Percentiles rank a stretch among this genome's conserved stretches.
Conservation (phyloP, 116 monocot genomes). For the Iris pallida region DNA sequence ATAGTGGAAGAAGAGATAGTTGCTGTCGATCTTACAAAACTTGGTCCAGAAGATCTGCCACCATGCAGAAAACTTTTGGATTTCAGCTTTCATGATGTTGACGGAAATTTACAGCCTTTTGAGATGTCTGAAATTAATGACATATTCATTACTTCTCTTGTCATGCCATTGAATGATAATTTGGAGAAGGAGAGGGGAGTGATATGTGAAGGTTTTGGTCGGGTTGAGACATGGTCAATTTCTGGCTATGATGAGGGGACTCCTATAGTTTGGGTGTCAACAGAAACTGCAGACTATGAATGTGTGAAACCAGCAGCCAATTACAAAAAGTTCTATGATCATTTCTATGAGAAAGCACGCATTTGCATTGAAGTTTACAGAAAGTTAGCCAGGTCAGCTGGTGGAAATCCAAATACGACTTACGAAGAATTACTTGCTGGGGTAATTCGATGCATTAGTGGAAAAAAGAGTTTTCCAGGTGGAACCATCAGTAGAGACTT, state of each 20-base stretch:
- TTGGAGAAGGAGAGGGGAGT: slow-evolving; percentile 75
- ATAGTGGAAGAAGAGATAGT: slow-evolving; percentile 59
- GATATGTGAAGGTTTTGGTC: slow-evolving; percentile 76
- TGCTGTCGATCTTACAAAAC: slow-evolving; percentile 59
- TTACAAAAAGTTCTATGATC: slow-evolving; percentile 68
- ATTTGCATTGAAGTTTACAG: slow-evolving; percentile 69
- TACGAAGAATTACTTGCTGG: slow-evolving; percentile 81
- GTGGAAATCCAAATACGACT: slow-evolving; percentile 66
- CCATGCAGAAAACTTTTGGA: slow-evolving; percentile 70
- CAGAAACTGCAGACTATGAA: slow-evolving; percentile 85
- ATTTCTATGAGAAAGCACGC: slow-evolving; percentile 67
- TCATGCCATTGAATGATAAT: slow-evolving; percentile 87
- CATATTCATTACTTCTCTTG: slow-evolving; percentile 62
- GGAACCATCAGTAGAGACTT: slow-evolving; percentile 64
- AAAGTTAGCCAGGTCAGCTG: slow-evolving; percentile 50
- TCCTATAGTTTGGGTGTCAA: slow-evolving; percentile 76
- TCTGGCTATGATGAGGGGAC: slow-evolving; percentile 92
- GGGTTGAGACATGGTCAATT: slow-evolving; percentile 84
- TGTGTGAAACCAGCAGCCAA: slow-evolving; percentile 69
- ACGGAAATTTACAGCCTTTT: slow-evolving; percentile 79
- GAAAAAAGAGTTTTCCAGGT: slow-evolving; percentile 39
- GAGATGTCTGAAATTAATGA: slow-evolving; percentile 89
- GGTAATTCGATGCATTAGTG: slow-evolving; percentile 74
- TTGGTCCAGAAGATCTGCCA: slow-evolving; percentile 56
- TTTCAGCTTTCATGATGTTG: slow-evolving; percentile 72